Conservation (phyloP, 2,329 filamentous ascomycete species). For the Fusarium tjaetaba region DNA sequence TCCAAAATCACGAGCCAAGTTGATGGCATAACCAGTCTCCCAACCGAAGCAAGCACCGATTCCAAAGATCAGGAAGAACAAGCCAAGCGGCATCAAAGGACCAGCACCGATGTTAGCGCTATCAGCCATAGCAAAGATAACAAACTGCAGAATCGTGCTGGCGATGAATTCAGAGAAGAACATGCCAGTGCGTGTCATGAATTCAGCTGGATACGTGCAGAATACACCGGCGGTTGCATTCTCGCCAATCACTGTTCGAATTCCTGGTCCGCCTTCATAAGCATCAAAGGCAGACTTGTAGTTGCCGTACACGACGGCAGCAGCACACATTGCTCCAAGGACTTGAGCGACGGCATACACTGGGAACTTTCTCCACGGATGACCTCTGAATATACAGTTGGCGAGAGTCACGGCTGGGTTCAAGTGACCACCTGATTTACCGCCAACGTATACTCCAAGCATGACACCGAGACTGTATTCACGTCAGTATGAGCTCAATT, state of each 20-base stretch:
- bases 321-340: conserved; percentile 72
- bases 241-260: conserved; percentile 68
- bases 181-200: conserved; percentile 72
- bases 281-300: conserved; percentile 72
- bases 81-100: conserved; percentile 63
- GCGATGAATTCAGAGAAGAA: conserved; percentile 80
- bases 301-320: conserved; percentile 69
- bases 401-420: conserved; percentile 77
- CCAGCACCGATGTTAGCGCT: conserved; percentile 66
- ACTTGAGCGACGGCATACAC: conserved; percentile 73
- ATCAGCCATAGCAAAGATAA: conserved; percentile 76
- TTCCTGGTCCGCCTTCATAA: conserved; percentile 67
- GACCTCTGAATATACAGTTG: conserved; percentile 73
- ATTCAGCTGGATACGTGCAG: conserved; percentile 75
- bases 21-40: conserved; percentile 82
- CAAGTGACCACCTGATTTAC: conserved; percentile 73
- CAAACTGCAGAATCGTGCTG: conserved; percentile 73
- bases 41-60: conserved; percentile 79
- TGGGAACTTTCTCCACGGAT: conserved; percentile 76
- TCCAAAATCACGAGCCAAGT: conserved; percentile 77
- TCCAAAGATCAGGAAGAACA: conserved; percentile 80
- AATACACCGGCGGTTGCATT: conserved; percentile 76
- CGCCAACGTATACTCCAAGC: conserved; percentile 73
- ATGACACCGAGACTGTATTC: conserved; percentile 68
- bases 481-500: neutral